Evolutionary conservation across 108 stramenopile species (phyloP).

Genomic region (Aureococcus anophagefferens): DNA sequence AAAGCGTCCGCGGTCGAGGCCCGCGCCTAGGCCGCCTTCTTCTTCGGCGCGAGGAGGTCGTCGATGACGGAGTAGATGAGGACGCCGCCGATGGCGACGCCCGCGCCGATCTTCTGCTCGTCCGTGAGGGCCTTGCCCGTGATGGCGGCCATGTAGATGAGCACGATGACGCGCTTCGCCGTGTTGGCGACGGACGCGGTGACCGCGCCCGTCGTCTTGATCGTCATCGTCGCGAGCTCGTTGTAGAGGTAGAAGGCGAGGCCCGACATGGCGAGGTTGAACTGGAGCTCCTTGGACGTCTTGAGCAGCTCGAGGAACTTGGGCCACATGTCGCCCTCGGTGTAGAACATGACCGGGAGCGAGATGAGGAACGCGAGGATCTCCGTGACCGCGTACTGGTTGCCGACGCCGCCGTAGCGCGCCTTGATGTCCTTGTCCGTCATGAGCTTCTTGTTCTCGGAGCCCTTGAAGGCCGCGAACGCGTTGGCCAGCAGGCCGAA

Average conservation of each 20-base stretch:
- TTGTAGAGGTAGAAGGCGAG: conserved; percentile 51
- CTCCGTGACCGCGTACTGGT: conserved; percentile 50
- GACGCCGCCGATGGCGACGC: conserved; percentile 41
- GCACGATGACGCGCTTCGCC: conserved; percentile 47
- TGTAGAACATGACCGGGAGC: conserved; percentile 43
- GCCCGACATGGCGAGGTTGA: conserved; percentile 46
- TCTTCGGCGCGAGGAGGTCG: conserved; percentile 41
- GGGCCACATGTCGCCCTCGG: conserved; percentile 35
- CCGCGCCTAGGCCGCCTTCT: too few species aligned
- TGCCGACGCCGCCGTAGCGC: conserved; percentile 48
- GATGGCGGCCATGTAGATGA: conserved; percentile 50
- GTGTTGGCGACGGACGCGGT: conserved; percentile 51
- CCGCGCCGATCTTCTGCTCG: conserved; percentile 43
- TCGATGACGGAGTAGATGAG: conserved; percentile 47
- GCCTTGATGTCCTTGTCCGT: conserved; percentile 36
- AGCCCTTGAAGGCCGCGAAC: conserved; percentile 50
- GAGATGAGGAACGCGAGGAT: conserved; percentile 44
- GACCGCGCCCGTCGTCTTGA: conserved; percentile 44
- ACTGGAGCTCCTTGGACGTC: conserved; percentile 36
- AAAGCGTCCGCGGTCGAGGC: too few species aligned
- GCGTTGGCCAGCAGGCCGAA: conserved; percentile 48
- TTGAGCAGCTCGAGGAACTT: conserved; percentile 35
- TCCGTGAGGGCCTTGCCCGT: conserved; percentile 44
- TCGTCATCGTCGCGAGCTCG: conserved; percentile 49
- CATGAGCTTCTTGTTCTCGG: conserved; percentile 46